Base-by-base conservation (phyloP, 2,329 filamentous ascomycete genomes). In the Coniochaeta prunicola region DNA sequence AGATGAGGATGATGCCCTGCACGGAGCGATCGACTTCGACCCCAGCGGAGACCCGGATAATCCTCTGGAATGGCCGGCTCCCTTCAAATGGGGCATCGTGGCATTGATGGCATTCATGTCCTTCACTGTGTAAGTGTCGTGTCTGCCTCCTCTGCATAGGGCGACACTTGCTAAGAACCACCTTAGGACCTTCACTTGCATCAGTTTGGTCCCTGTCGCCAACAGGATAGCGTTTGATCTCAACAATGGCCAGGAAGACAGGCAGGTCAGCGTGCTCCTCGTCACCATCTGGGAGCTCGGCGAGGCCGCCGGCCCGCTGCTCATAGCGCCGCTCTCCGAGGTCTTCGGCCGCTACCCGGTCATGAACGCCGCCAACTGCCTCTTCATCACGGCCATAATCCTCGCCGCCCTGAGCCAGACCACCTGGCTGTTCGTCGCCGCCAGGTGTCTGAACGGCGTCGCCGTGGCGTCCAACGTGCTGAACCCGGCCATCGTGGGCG, bases 241-340 rank as follows among this genome's bases (percentile, higher is more conserved):
- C 54, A 68, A 75, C 59, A 57, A 64, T 19, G 69, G 72, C n/a
- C 62, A 66, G 10, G 65, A 71, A 26, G 74, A 72, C 68, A 77
- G 77, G 59, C 77, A 78, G 0, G 73, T 80, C 17, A 77, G 74
- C 64, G 79, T 82, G 40, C 74, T 92, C 50, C 83, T 90, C 58
- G 84, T 91, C 9, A 89, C 86, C 0, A 84, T 90, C 60, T 88
- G 87, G 77, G 82, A 91, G 60, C 78, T 90, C 0, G 87, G 87
- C 61, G 84, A 86, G 63, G 81, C 81, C 2, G 79, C 83, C 7
- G 85, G 84, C 0, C 84, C 85, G 1, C 70, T 81, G 1, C 70
- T 87, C 33, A 82, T 86, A 65, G 85, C 84, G 10, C 86, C 87
- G 0, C 69, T 88, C 5, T 85, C 80, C 7, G 87, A 90, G 69